Evolutionary conservation across 169 alveolate species (phyloP), one percentile per base, ranked within the genome.

Genomic region (Plasmodium chabaudi): DNA sequence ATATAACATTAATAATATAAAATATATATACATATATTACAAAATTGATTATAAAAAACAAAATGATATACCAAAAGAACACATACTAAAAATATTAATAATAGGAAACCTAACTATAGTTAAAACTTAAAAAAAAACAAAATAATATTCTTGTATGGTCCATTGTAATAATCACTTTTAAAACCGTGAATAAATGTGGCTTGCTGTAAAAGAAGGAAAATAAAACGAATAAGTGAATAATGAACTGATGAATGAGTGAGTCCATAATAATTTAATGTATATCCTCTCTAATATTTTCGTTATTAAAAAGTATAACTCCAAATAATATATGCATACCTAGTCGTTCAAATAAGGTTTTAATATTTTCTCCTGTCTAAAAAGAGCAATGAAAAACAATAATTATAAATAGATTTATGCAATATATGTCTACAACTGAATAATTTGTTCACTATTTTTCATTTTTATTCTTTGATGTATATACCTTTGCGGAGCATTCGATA

Each of bases 401-500:
- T 23, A 39, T 25, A 23, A n/a, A 39, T 39, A 9, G 2, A 19
- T n/a, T 64, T 9, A 13, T 23, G 27, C 53, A 34, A 10, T 5
- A 1, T 64, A 5, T 19, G 39, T 0, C 4, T 68, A 9, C 49
- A 68, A 15, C 19, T 4, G 12, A 13, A 13, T 3, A 12, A 3
- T 4, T 51, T 51, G 3, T 21, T 6, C n/a, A 17, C 51, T 5
- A 13, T 12, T 15, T 34, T 60, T 57, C 57, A 15, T 42, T 34
- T 73, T 23, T 42, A 39, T 42, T n/a, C 15, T 56, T 68, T 60
- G 60, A 23, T 9, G 25, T 39, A 19, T 68, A 59, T 74, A 91
- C 94, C 94, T 87, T 91, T 7, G 94, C 94, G 51, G 94, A 91
- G 42, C 94, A 91, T 72, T 91, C 93, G 1, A 91, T 74, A 60